Evolutionary conservation across 495 filamentous ascomycete genomes (phyloP), one percentile per base, ranked within the genome.

Genomic region (Evansstolkia leycettana): DNA sequence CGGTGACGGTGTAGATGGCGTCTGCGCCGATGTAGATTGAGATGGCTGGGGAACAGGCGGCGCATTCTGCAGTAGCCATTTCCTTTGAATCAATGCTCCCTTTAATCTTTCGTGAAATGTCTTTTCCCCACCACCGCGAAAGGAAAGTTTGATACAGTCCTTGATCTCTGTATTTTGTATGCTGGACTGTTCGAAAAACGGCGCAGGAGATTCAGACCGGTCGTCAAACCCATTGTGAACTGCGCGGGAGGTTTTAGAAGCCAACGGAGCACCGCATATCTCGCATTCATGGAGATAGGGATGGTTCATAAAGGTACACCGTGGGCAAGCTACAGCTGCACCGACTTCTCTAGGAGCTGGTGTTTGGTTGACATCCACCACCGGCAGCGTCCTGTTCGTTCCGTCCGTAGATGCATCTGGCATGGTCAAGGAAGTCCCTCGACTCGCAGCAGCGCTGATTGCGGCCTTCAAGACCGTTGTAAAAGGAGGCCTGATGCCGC

Each of bases 301-400:
- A 55, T 96, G 87, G 47, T 99, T 99, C 19, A 76, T 58, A 54
- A 95, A 96, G 7, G 90, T 99, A 51, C 90, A 99, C 39, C 89
- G 70, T 11, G 87, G 86, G 48, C 90, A 99, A 17, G 56, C 40
- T 9, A 60, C 40, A n/a, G 52, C 46, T 11, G 33, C 41, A 4
- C 25, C 36, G 4, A 28, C 18, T 15, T 38, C 38, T 25, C 23
- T 7, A 7, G 42, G 14, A 8, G 33, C 12, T 9, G 9, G 17
- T 27, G 20, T 28, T 14, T 36, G 29, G 27, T 38, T 29, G 8
- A 36, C 48, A 34, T 41, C 40, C n/a, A 16, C 25, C 9, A 41
- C 4, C 4, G 13, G 37, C 9, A 19, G 4, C 3, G 18, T 23
- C n/a, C 16, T 13, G 15, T 45, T 41, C 28, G 32, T 29, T 20